Evolutionary conservation across 1,284 basidiomycete species (phyloP).

Genomic region (Paramarasmius palmivorus): DNA sequence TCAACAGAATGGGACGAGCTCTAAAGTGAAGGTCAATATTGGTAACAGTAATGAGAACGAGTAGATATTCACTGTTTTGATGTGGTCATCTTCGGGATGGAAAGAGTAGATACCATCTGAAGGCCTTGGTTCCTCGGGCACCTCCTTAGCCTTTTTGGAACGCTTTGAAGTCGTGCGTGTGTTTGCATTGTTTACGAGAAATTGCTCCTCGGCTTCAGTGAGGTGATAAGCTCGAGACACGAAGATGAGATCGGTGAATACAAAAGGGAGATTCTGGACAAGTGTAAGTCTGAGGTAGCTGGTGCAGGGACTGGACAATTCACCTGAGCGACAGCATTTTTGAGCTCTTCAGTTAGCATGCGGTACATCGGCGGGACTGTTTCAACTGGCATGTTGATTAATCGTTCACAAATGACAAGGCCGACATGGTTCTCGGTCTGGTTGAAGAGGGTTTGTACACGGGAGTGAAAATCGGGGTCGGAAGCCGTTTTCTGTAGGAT

Average conservation of each 20-base stretch:
- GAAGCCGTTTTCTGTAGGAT: slow-evolving; percentile 50
- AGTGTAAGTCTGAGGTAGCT: background rate
- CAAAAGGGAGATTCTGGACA: slow-evolving; percentile 63
- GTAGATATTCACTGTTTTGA: slow-evolving; percentile 54
- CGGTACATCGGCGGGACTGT: slow-evolving; percentile 87
- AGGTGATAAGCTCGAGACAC: slow-evolving; percentile 76
- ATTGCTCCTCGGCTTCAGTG: slow-evolving; percentile 56
- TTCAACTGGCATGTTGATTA: slow-evolving; percentile 93
- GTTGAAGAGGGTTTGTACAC: slow-evolving; percentile 55
- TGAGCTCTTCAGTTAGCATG: slow-evolving; percentile 83
- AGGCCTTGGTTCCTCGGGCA: slow-evolving; percentile 27
- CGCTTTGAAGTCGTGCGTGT: slow-evolving; percentile 15
- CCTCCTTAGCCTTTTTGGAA: slow-evolving; percentile 35
- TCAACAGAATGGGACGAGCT: slow-evolving; percentile 61
- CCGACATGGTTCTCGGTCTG: slow-evolving; percentile 64
- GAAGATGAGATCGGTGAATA: slow-evolving; percentile 72
- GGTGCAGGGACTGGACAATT: slow-evolving; percentile 22
- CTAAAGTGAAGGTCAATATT: slow-evolving; percentile 37
- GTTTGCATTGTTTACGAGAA: slow-evolving; percentile 38
- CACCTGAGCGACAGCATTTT: slow-evolving; percentile 66
- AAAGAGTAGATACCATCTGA: slow-evolving; percentile 65
- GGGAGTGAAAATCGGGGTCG: slow-evolving; percentile 49
- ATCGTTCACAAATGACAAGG: slow-evolving; percentile 80
- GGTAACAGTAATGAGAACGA: slow-evolving; percentile 4
- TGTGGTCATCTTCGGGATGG: slow-evolving; percentile 84